Conservation (phyloP, 2,329 filamentous ascomycete species). For the Cryphonectria naterciae region DNA sequence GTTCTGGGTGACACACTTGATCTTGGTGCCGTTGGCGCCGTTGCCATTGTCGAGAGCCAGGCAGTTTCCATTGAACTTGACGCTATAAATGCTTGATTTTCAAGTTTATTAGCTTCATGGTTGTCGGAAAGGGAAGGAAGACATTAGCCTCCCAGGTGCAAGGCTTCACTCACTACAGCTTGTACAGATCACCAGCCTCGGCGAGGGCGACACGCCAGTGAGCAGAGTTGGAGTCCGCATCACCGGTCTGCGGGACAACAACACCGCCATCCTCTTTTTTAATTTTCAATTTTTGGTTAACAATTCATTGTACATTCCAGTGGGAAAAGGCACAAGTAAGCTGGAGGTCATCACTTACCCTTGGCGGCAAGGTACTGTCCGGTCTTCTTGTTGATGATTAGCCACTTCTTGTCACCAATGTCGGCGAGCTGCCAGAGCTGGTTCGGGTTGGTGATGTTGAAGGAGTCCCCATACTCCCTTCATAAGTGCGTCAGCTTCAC, state of each 20-base stretch:
- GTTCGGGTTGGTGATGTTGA: slow-evolving; percentile 17
- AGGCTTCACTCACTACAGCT: slow-evolving; percentile 8
- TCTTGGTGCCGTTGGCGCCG: slow-evolving; percentile 12
- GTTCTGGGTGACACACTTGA: slow-evolving; percentile 20
- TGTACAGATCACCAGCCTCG: slow-evolving; percentile 8
- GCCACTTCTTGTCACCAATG: slow-evolving; percentile 22
- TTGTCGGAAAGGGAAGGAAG: background rate
- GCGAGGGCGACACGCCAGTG: slow-evolving; percentile 16
- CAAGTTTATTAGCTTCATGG: background rate
- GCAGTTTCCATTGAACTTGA: slow-evolving; percentile 17
- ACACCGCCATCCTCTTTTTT: slow-evolving; percentile 16
- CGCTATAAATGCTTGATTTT: background rate
- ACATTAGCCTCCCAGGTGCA: background rate
- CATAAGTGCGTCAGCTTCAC: background rate
- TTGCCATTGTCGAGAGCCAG: slow-evolving; percentile 17
- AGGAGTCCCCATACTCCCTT: slow-evolving; percentile 17
- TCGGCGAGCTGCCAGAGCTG: slow-evolving; percentile 21
- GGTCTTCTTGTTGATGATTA: slow-evolving; percentile 24
- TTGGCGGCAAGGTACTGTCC: slow-evolving; percentile 21
- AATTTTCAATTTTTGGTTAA: background rate
- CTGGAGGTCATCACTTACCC: background rate
- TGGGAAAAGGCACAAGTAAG: background rate
- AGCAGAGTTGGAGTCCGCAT: slow-evolving; percentile 10
- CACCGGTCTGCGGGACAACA: slow-evolving; percentile 16
- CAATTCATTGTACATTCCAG: background rate